These are phyloP conservation scores for Intubia oerlemansii DNA, from an alignment of 2,329 filamentous ascomycete genomes.

Conservation along the genomic window DNA sequence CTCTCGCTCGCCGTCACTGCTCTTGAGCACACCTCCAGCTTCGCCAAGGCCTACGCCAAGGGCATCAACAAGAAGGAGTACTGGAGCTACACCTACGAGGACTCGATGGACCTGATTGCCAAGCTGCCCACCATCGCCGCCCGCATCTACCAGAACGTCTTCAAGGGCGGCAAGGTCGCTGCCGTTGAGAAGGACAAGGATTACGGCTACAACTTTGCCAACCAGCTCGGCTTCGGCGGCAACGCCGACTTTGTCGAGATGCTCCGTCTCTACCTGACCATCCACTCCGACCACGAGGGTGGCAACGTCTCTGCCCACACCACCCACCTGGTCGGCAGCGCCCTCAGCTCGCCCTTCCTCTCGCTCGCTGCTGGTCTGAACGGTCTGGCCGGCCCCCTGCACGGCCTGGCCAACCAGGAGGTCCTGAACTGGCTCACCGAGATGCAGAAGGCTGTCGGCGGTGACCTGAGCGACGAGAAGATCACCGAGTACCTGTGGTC, in stretches of 20 bases:
- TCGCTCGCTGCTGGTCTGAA: conserved; percentile 93
- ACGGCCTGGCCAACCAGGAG: conserved; percentile 99
- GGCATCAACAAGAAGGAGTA: conserved; percentile 99
- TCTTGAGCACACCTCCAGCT: conserved; percentile 93
- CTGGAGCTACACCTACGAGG: conserved; percentile 98
- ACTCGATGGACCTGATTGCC: conserved; percentile 98
- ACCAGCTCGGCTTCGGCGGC: conserved; percentile 90
- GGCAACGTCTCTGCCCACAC: conserved; percentile 98
- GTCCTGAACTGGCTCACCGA: conserved; percentile 97
- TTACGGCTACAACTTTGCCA: conserved; percentile 97
- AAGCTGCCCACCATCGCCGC: conserved; percentile 97
- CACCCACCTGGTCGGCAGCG: conserved; percentile 90
- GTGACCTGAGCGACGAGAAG: conserved; percentile 85
- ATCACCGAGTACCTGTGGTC: conserved; percentile 99
- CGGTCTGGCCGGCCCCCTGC: conserved; percentile 91
- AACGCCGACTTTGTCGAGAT: conserved; percentile 97
- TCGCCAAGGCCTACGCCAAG: conserved; percentile 97
- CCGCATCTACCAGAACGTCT: conserved; percentile 99
- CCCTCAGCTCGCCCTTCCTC: conserved; percentile 92
- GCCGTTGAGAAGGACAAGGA: conserved; percentile 97
- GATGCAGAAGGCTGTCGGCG: conserved; percentile 91
- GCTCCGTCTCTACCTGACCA: conserved; percentile 97
- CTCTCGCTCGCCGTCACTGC: conserved; percentile 95
- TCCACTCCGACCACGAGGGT: conserved; percentile 99
- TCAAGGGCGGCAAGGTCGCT: conserved; percentile 98